phyloP scores from a whole-genome alignment of 768 basidiomycete genomes.

The Suillus decipiens region DNA sequence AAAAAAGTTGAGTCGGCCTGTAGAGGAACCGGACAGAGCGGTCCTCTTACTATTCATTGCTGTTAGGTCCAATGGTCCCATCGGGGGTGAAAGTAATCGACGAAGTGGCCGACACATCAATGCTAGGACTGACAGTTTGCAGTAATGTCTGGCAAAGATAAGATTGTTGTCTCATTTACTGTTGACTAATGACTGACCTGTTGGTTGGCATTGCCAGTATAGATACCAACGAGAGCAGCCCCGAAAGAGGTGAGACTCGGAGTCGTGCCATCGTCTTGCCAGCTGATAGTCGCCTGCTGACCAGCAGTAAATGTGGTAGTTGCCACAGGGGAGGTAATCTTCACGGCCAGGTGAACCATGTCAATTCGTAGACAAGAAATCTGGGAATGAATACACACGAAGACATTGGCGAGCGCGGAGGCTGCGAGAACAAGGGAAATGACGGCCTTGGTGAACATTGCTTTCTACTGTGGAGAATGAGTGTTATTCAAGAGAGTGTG shows the following conservation, averaged over 20 bases:
- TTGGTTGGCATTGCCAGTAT: slow-evolving; percentile 56
- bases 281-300: slow-evolving; percentile 48
- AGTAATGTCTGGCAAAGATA: slow-evolving; percentile 50
- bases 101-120: slow-evolving; percentile 52
- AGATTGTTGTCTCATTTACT: background rate
- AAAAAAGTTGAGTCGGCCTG: background rate
- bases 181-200: slow-evolving; percentile 48
- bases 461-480: slow-evolving; percentile 22
- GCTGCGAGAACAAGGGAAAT: slow-evolving; percentile 53
- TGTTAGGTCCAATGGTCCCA: slow-evolving; percentile 54
- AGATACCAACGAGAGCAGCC: slow-evolving; percentile 54
- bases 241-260: slow-evolving; percentile 59
- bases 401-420: slow-evolving; percentile 57
- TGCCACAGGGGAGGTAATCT: slow-evolving; percentile 62
- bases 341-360: slow-evolving; percentile 9
- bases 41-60: slow-evolving; percentile 52
- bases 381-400: slow-evolving; percentile 38
- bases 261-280: slow-evolving; percentile 54
- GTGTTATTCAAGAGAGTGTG: slow-evolving; percentile 26
- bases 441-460: slow-evolving; percentile 55
- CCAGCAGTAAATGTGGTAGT: slow-evolving; percentile 51
- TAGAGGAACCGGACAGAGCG: background rate
- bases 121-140: slow-evolving; percentile 47
- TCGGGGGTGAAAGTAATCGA: slow-evolving; percentile 55
- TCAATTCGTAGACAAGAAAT: background rate